Conservation (phyloP, 1,284 basidiomycete species). For the Porogramme epimiltina region DNA sequence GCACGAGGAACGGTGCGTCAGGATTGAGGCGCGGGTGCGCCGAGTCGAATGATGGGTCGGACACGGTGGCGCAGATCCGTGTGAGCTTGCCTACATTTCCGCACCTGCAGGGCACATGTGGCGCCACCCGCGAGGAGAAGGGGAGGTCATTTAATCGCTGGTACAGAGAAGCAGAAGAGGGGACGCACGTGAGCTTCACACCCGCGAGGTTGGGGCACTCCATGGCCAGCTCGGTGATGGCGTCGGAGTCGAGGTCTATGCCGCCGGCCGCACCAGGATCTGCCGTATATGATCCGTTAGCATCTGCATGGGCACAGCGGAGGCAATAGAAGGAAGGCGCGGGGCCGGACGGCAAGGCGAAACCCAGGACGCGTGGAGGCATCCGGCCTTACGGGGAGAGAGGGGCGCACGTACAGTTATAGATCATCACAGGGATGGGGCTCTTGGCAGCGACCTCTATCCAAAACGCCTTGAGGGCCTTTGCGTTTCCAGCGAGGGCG, state of each 20-base stretch:
- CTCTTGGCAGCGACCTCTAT: constrained; percentile 73
- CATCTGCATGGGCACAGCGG: background rate
- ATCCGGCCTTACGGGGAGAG: background rate
- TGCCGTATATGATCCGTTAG: constrained; percentile 30
- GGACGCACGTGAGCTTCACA: constrained; percentile 82
- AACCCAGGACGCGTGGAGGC: no score
- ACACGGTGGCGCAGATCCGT: constrained; percentile 73
- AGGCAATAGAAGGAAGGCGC: background rate
- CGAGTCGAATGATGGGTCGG: constrained; percentile 56
- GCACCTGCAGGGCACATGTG: constrained; percentile 59
- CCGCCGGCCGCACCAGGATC: constrained; percentile 84
- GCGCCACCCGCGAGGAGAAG: background rate
- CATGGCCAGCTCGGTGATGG: constrained; percentile 77
- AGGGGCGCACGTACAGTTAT: constrained; percentile 26
- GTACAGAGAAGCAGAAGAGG: background rate
- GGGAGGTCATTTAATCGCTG: background rate
- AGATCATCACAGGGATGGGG: constrained; percentile 68
- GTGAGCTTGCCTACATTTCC: constrained; percentile 90
- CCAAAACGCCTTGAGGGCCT: constrained; percentile 81
- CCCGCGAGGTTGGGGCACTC: constrained; percentile 78
- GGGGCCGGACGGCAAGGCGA: no score
- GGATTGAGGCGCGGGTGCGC: constrained; percentile 67
- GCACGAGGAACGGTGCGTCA: constrained; percentile 63
- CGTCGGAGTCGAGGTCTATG: constrained; percentile 85
- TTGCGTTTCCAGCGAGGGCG: constrained; percentile 56